Percentiles rank a stretch among this genome's conserved stretches.
phyloP scores from a whole-genome alignment of 1,139 yeast species.

The Saccharomyces hybrid region DNA sequence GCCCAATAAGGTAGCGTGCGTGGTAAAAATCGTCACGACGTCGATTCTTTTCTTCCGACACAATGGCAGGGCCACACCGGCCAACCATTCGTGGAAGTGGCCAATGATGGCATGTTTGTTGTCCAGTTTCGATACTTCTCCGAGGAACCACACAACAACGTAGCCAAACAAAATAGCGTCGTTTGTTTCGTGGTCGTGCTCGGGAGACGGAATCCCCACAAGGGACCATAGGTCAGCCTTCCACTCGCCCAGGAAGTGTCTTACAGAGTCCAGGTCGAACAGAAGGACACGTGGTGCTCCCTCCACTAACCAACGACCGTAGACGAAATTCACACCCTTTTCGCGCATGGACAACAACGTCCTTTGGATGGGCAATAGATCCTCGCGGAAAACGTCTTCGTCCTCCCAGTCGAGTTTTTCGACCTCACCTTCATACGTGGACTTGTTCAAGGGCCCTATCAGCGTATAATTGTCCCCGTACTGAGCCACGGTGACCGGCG shows the following conservation, averaged over 20 bases:
- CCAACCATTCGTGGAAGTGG: constrained; percentile 97
- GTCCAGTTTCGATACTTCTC: constrained; percentile 80
- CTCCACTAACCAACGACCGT: constrained; percentile 95
- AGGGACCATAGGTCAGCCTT: constrained; percentile 85
- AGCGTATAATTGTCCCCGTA: constrained; percentile 81
- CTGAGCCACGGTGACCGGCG: constrained; percentile 93
- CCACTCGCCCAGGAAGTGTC: constrained; percentile 74
- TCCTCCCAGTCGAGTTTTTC: constrained; percentile 69
- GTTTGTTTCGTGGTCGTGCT: constrained; percentile 77
- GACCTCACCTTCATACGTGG: constrained; percentile 84
- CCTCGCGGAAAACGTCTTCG: constrained; percentile 43
- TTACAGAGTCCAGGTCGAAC: constrained; percentile 76
- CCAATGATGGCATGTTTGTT: constrained; percentile 81
- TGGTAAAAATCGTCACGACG: constrained; percentile 90
- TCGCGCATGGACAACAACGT: constrained; percentile 54
- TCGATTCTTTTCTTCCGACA: constrained; percentile 89
- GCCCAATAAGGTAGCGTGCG: constrained; percentile 93
- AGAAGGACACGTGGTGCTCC: constrained; percentile 92
- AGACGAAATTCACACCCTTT: constrained; percentile 75
- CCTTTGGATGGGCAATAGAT: constrained; percentile 21
- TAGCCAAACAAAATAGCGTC: constrained; percentile 91
- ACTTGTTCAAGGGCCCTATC: constrained; percentile 77
- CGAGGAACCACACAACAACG: constrained; percentile 93
- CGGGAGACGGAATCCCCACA: constrained; percentile 91
- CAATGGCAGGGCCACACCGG: constrained; percentile 90